phyloP scores from a whole-genome alignment of 495 filamentous ascomycete species.

The Aspergillus nanangensis region DNA sequence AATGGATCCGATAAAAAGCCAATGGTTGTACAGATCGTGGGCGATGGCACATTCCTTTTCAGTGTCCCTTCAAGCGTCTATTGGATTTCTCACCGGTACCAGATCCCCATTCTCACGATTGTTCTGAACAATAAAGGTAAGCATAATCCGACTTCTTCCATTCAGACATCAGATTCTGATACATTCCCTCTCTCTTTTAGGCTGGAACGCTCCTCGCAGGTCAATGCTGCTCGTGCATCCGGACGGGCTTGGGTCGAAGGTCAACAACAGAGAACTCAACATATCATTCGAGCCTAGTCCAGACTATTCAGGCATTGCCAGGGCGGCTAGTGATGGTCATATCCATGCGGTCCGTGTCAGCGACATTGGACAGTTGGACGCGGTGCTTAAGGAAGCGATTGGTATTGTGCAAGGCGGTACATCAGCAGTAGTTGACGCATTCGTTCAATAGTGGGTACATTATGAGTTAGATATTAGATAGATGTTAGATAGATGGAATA shows the following conservation, averaged over 20 bases:
- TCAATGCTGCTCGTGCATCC: background rate
- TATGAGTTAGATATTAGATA: too few species aligned
- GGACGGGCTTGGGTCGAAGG: background rate
- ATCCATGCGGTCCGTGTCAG: background rate
- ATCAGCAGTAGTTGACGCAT: too few species aligned
- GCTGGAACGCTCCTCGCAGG: background rate
- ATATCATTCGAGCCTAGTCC: background rate
- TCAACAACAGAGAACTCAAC: background rate
- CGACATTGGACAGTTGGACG: too few species aligned
- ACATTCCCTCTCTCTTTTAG: too few species aligned
- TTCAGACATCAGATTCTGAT: too few species aligned
- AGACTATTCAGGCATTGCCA: background rate
- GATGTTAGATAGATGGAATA: too few species aligned
- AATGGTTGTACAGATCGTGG: slow-evolving; percentile 81
- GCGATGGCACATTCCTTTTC: slow-evolving; percentile 85
- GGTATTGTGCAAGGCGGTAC: too few species aligned
- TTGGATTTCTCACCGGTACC: slow-evolving; percentile 81
- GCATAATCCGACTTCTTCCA: too few species aligned
- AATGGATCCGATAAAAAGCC: slow-evolving; percentile 38
- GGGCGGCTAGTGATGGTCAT: background rate
- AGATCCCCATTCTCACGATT: slow-evolving; percentile 81
- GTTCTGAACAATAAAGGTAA: slow-evolving; percentile 90
- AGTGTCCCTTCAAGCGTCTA: slow-evolving; percentile 82
- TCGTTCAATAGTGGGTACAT: too few species aligned
- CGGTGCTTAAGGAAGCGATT: too few species aligned